Base-by-base conservation (phyloP, 805 yeast species). In the Pichia membranifaciens region DNA sequence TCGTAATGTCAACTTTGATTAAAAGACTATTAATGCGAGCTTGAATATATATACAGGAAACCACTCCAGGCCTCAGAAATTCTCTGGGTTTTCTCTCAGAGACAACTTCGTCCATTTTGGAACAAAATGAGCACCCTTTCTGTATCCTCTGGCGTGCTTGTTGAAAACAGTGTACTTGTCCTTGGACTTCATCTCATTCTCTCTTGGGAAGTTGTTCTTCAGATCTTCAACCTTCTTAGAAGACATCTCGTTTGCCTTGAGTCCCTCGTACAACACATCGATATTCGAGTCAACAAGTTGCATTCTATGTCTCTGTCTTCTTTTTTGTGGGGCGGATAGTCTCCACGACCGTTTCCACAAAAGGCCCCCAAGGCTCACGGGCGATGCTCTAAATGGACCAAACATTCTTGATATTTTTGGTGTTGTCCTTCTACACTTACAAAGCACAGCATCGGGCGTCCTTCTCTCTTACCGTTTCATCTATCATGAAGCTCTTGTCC, bases 31-130 rank as follows among this genome's bases (percentile, higher is more conserved):
- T 25, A 10, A 25, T 25, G 29, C 29, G 29, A 25, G n/a, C n/a
- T n/a, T n/a, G n/a, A n/a, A 33, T 12, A 12, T 33, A 33, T 33
- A 33, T 33, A 33, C 36, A 33, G n/a, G 36, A n/a, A 9, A 12
- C 16, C 8, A 17, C 6, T 17, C 36, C 8, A 17, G 8, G 8
- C 6, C 20, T 61, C 70, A 86, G 64, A 76, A 83, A 61, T 82
- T 75, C 50, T 74, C 74, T 39, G 96, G 96, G 60, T 86, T 84
- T 49, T 76, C 80, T 71, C 96, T 81, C 65, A 82, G 75, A 8
- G 95, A 79, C 52, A 79, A 64, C 70, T 83, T 88, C 46, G 97
- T 89, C 95, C 96, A 89, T 62, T 89, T 87, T 18, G 96, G 96
- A 38, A 84, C 85, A 65, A 81, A 71, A 61, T 91, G 98, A 22